A percentile compares a stretch with the other conserved stretches of the same genome.
Conservation (phyloP, 2,329 filamentous ascomycete genomes). For the Colletotrichum somersetense region DNA sequence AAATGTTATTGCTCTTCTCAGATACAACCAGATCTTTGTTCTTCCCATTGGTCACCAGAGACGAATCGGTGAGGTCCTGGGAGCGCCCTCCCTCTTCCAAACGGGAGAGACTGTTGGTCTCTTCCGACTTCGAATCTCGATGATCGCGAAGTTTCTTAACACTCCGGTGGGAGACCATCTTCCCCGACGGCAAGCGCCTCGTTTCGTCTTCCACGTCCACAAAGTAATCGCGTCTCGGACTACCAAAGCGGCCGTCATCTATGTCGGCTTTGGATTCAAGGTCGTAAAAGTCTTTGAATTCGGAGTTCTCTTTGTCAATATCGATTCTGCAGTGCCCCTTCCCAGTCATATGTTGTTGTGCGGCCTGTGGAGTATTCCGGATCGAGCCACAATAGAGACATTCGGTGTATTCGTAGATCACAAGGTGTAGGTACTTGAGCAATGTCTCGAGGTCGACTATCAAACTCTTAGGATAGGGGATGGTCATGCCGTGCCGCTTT, state of each 20-base stretch:
- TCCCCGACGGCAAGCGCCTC: neutral
- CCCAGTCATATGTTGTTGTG: neutral
- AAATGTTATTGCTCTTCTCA: neutral
- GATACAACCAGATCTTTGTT: neutral
- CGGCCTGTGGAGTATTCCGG: neutral
- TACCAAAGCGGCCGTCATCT: neutral
- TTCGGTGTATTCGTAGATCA: conserved; percentile 7
- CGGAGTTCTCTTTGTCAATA: neutral
- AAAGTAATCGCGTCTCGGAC: neutral
- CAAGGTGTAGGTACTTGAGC: conserved; percentile 15
- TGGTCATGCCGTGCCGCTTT: neutral
- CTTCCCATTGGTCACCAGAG: neutral
- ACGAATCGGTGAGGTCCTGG: neutral
- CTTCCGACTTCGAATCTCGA: neutral
- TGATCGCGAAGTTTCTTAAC: neutral
- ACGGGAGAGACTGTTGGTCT: neutral
- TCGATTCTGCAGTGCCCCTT: neutral
- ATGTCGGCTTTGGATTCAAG: neutral
- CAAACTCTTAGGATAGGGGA: conserved; percentile 1
- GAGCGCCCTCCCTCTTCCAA: neutral
- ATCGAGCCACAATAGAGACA: conserved; percentile 11
- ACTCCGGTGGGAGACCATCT: neutral
- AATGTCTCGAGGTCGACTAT: conserved; percentile 2
- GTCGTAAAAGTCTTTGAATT: neutral
- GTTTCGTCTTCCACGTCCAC: neutral